These are phyloP conservation scores for Poronia punctata DNA, from an alignment of 495 filamentous ascomycete species.

Conservation along the genomic window DNA sequence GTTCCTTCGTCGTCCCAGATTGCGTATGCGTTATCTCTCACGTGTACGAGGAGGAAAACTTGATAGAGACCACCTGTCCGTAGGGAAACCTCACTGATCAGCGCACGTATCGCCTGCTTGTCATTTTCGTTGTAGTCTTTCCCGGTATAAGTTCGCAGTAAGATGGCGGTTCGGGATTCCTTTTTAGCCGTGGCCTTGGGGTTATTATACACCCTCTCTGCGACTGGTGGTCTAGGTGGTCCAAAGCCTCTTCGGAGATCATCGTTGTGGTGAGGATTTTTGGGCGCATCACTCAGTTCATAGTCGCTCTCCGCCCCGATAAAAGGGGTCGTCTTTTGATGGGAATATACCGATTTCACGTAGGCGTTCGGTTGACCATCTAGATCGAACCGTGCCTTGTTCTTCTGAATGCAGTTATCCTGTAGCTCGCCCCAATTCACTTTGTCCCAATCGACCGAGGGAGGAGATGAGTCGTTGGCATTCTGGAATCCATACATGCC, in stretches of 20 bases:
- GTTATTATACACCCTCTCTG: conserved; percentile 7
- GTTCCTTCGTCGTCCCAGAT: conserved; percentile 50
- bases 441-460: conserved; percentile 53
- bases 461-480: conserved; percentile 25
- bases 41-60: conserved; percentile 67
- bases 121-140: conserved; percentile 67
- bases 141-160: conserved; percentile 62
- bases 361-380: conserved; percentile 26
- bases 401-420: conserved; percentile 51
- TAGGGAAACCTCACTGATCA: conserved; percentile 67
- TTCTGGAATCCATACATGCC: conserved; percentile 70
- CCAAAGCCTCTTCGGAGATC: conserved; percentile 2
- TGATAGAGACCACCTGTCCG: conserved; percentile 71
- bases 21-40: conserved; percentile 49
- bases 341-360: conserved; percentile 20
- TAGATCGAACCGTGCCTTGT: conserved; percentile 52
- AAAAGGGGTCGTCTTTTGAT: conserved; percentile 11
- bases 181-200: conserved; percentile 8
- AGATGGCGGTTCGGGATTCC: conserved; percentile 56
- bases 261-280: conserved; percentile 5
- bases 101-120: conserved; percentile 60
- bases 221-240: conserved; percentile 5
- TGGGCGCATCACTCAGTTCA: conserved; percentile 6
- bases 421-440: conserved; percentile 70
- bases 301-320: conserved; percentile 4